Conservation (phyloP, 805 yeast species). For the Saccharomycopsis malanga region DNA sequence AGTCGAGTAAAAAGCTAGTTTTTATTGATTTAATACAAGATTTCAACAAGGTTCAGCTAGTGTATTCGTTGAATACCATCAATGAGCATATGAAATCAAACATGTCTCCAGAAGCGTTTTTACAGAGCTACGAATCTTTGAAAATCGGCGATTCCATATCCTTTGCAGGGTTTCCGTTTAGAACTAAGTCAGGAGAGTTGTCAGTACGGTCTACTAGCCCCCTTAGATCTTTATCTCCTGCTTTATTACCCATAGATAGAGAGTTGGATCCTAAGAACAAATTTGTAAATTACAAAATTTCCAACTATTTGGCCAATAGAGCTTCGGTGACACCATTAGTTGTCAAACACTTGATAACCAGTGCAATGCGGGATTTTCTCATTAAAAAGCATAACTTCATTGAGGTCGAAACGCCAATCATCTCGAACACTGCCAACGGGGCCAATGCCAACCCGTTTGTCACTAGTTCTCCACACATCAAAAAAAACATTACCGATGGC, state of each 20-base stretch:
- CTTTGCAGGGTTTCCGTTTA: constrained; percentile 63
- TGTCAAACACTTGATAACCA: constrained; percentile 50
- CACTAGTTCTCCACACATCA: constrained; percentile 38
- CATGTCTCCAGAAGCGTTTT: constrained; percentile 3
- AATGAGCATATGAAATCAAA: constrained; percentile 1
- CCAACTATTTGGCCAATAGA: constrained; percentile 2
- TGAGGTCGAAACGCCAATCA: constrained; percentile 86
- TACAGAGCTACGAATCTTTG: constrained; percentile 34
- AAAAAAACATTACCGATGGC: constrained; percentile 22
- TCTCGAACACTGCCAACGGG: constrained; percentile 70
- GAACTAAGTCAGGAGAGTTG: constrained; percentile 71
- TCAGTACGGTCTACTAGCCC: constrained; percentile 48
- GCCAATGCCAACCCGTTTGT: constrained; percentile 88
- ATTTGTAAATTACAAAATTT: constrained; percentile 13
- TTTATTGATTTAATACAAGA: constrained; percentile 69
- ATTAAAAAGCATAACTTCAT: constrained; percentile 44
- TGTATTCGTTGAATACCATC: constrained; percentile 28
- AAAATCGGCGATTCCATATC: constrained; percentile 68
- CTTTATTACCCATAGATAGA: constrained; percentile 47
- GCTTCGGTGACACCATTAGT: constrained; percentile 24
- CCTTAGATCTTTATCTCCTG: constrained; percentile 48
- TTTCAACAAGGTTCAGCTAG: constrained; percentile 48
- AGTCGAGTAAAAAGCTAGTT: constrained; percentile 59
- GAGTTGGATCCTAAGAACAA: constrained; percentile 25
- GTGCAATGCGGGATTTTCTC: constrained; percentile 51